phyloP scores from a whole-genome alignment of 2,329 filamentous ascomycete species.

The Huntiella moniliformis region DNA sequence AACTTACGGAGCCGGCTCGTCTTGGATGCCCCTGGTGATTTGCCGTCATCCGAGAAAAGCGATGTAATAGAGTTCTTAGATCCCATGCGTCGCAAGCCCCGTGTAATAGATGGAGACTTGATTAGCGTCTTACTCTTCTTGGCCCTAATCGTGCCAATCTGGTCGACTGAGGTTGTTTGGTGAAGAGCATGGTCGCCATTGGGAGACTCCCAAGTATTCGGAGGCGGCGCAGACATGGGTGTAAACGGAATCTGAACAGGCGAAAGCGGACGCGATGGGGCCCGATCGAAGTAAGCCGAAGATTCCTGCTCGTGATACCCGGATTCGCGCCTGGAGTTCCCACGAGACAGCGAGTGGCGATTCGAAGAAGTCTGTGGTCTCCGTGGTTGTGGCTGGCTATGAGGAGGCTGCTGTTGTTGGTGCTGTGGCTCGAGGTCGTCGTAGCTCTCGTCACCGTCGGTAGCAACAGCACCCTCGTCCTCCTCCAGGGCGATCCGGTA shows the following conservation, averaged over 20 bases:
- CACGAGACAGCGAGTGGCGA: neutral
- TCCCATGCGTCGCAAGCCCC: slow-evolving; percentile 9
- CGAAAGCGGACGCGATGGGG: slow-evolving; percentile 4
- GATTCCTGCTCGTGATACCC: slow-evolving; percentile 1
- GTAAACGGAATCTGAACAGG: slow-evolving; percentile 5
- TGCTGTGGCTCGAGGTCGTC: slow-evolving; percentile 4
- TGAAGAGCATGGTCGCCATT: slow-evolving; percentile 1
- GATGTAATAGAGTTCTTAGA: slow-evolving; percentile 11
- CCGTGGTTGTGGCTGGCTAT: neutral
- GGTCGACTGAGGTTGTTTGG: slow-evolving; percentile 3
- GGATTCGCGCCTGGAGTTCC: neutral
- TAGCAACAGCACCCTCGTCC: slow-evolving; percentile 10
- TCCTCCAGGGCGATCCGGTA: slow-evolving; percentile 10
- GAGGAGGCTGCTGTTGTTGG: neutral
- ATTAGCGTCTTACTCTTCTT: slow-evolving; percentile 8
- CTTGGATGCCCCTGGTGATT: slow-evolving; percentile 4
- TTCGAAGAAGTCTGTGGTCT: neutral
- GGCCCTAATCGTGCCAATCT: slow-evolving; percentile 3
- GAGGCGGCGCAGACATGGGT: neutral
- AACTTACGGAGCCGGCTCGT: slow-evolving; percentile 9
- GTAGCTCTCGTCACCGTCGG: slow-evolving; percentile 10
- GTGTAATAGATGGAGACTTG: slow-evolving; percentile 8
- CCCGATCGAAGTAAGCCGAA: slow-evolving; percentile 1
- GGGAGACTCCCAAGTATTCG: neutral
- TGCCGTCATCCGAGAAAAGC: slow-evolving; percentile 8